Conservation (phyloP, 768 basidiomycete species). For the Roridomyces roridus region DNA sequence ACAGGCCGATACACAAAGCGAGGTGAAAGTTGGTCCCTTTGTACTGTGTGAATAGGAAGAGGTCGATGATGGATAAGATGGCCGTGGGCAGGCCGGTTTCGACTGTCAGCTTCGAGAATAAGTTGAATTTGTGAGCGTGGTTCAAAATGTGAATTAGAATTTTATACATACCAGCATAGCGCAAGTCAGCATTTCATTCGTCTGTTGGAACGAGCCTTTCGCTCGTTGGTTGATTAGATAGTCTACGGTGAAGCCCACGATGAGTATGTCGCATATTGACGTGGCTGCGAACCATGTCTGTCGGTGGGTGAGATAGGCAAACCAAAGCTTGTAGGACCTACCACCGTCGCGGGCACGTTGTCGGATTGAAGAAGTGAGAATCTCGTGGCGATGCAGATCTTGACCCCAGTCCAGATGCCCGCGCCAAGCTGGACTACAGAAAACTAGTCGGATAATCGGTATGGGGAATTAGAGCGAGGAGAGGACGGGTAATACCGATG, state of each 20-base stretch:
- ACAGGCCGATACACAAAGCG: conserved; percentile 7
- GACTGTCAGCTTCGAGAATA: conserved; percentile 7
- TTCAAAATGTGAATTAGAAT: too few relatives aligned
- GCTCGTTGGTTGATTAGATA: too few relatives aligned
- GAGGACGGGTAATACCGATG: not conserved
- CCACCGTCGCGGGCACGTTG: too few relatives aligned
- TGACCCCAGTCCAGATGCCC: conserved; percentile 3
- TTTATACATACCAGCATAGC: too few relatives aligned
- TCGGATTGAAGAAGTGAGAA: not conserved
- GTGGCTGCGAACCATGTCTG: too few relatives aligned
- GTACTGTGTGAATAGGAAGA: conserved; percentile 13
- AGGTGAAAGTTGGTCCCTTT: conserved; percentile 14
- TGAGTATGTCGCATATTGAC: too few relatives aligned
- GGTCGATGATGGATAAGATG: conserved; percentile 9
- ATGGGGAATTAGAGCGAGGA: not conserved
- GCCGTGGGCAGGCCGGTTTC: conserved; percentile 21
- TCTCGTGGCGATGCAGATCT: not conserved
- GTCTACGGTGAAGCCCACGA: too few relatives aligned
- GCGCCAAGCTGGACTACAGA: not conserved
- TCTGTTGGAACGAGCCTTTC: too few relatives aligned
- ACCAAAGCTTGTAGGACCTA: too few relatives aligned
- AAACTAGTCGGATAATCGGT: not conserved
- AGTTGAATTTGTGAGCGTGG: too few relatives aligned
- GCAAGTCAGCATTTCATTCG: too few relatives aligned
- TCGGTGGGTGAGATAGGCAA: too few relatives aligned